A percentile compares a stretch with the other conserved stretches of the same genome.
Conservation (phyloP, 306 rosid species). For the Vigna radiata region DNA sequence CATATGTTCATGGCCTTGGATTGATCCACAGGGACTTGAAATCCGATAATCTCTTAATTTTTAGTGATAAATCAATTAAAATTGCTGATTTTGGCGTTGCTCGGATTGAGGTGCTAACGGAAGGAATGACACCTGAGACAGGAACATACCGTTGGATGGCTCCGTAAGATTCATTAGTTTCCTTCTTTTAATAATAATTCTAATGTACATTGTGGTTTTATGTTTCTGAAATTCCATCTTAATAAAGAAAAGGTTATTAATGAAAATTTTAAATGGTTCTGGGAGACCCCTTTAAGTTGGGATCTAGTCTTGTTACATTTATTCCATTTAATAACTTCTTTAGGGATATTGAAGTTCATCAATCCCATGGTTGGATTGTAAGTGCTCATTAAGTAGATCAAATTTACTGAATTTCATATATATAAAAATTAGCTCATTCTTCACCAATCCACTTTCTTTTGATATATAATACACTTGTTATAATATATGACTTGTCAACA, state of each 20-base stretch:
- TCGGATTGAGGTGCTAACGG: constrained; percentile 98
- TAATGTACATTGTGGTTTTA: background rate
- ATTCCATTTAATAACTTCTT: background rate
- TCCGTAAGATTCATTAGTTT: constrained; percentile 75
- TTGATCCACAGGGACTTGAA: constrained; percentile 95
- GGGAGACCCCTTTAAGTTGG: background rate
- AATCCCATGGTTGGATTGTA: background rate
- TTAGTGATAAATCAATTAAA: constrained; percentile 91
- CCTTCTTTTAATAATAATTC: background rate
- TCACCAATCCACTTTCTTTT: background rate
- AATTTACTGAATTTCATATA: background rate
- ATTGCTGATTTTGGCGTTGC: constrained; percentile 99
- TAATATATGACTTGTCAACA: background rate
- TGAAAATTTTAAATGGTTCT: constrained; percentile 13
- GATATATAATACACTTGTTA: background rate
- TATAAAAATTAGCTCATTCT: background rate
- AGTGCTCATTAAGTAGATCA: background rate
- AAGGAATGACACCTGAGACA: constrained; percentile 99
- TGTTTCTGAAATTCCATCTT: background rate
- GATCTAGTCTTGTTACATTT: background rate
- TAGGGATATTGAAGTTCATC: constrained; percentile 9
- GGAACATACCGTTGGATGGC: constrained; percentile 99
- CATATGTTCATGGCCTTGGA: constrained; percentile 88
- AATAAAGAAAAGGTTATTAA: background rate
- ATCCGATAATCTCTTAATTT: constrained; percentile 94